Conservation (phyloP, 1,284 basidiomycete genomes). For the Fomitopsis palustris region DNA sequence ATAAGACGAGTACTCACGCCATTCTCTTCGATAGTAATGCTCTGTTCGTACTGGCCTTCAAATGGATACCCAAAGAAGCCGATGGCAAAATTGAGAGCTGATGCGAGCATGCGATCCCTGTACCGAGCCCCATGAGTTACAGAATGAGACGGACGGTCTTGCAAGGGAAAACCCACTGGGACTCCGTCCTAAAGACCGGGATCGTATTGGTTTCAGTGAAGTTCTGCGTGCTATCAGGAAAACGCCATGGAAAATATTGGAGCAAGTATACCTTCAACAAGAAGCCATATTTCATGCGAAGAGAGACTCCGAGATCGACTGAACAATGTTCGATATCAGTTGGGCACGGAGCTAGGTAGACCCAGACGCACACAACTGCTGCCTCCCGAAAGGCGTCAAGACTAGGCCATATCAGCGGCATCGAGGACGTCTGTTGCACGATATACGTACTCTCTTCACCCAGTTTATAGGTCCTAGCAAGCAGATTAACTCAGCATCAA, state of each 20-base stretch:
- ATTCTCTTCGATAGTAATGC: constrained; percentile 71
- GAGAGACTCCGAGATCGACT: constrained; percentile 72
- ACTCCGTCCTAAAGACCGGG: constrained; percentile 87
- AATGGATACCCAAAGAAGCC: constrained; percentile 87
- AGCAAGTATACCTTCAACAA: constrained; percentile 51
- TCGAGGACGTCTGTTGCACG: not conserved
- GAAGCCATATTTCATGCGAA: constrained; percentile 78
- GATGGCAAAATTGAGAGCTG: constrained; percentile 80
- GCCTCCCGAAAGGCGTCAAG: constrained; percentile 78
- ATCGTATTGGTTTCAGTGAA: constrained; percentile 69
- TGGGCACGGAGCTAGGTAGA: not conserved
- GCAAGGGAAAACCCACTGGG: constrained; percentile 51
- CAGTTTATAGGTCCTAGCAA: constrained; percentile 70
- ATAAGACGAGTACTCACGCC: constrained; percentile 48
- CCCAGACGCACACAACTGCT: constrained; percentile 60
- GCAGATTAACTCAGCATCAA: not conserved
- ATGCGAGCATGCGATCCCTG: constrained; percentile 80
- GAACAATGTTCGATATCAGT: not conserved
- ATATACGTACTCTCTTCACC: constrained; percentile 63
- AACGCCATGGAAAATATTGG: not conserved
- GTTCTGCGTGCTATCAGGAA: constrained; percentile 42
- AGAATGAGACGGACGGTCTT: constrained; percentile 13
- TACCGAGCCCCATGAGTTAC: constrained; percentile 13
- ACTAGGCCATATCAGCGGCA: constrained; percentile 37
- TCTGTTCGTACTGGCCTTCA: constrained; percentile 75